Conservation (phyloP, 768 basidiomycete genomes). For the Collybiopsis confluens region DNA sequence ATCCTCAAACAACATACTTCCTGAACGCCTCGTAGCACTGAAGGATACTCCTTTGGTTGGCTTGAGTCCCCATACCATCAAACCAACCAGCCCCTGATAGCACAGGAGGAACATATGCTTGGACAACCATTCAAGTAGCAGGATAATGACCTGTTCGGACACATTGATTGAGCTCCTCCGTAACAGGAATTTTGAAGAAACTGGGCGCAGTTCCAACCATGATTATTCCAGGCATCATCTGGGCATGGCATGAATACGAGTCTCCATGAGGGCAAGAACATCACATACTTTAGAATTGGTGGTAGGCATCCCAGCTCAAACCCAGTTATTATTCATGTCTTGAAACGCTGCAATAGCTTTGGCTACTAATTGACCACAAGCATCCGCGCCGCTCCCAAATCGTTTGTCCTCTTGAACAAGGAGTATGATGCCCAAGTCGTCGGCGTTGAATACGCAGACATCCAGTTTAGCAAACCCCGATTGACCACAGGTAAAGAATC, state of each 20-base stretch:
- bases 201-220: constrained; percentile 11
- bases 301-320: neutral
- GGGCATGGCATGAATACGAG: neutral
- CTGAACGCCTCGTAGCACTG: constrained; percentile 22
- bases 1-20: too few relatives aligned
- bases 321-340: constrained; percentile 12
- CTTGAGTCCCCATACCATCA: constrained; percentile 21
- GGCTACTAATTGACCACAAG: constrained; percentile 18
- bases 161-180: constrained; percentile 11
- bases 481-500: constrained; percentile 25
- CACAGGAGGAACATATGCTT: constrained; percentile 15
- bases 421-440: constrained; percentile 13
- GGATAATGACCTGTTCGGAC: constrained; percentile 15
- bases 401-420: constrained; percentile 24
- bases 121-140: constrained; percentile 13
- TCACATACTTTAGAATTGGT: neutral
- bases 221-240: constrained; percentile 12
- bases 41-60: constrained; percentile 18
- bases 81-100: neutral
- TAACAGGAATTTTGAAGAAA: constrained; percentile 18
- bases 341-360: constrained; percentile 20
- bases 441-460: constrained; percentile 25
- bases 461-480: constrained; percentile 20
- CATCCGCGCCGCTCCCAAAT: constrained; percentile 2
- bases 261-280: neutral